A percentile compares a stretch with the other conserved stretches of the same genome.
phyloP scores from a whole-genome alignment of 2,329 filamentous ascomycete species.

The Fusarium incarnatum region DNA sequence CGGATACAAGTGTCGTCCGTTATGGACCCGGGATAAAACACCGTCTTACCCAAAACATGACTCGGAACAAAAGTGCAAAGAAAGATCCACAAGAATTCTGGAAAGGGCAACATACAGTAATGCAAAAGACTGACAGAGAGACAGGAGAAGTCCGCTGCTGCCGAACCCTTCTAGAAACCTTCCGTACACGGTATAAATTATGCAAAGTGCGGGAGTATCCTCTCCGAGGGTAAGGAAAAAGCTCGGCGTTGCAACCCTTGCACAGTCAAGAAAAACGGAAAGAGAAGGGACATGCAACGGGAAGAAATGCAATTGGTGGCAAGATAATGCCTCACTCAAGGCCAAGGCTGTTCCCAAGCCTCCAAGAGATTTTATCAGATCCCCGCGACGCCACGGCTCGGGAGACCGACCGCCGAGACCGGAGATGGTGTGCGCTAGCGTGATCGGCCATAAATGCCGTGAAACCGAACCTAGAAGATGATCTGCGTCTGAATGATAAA shows the following conservation, averaged over 20 bases:
- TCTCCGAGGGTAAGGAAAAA: background rate
- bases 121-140: too few relatives aligned
- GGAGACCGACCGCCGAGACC: background rate
- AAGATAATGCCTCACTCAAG: background rate
- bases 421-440: constrained; percentile 14
- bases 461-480: constrained; percentile 28
- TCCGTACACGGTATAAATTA: background rate
- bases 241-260: background rate
- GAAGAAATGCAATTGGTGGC: too few relatives aligned
- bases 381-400: background rate
- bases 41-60: constrained; percentile 2
- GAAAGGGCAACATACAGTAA: background rate
- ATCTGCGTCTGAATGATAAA: constrained; percentile 6
- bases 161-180: background rate
- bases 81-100: background rate
- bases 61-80: background rate
- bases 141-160: too few relatives aligned
- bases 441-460: constrained; percentile 25
- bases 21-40: background rate
- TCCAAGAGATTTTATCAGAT: constrained; percentile 1
- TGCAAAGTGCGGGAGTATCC: background rate
- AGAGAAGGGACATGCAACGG: background rate
- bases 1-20: background rate
- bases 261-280: background rate
- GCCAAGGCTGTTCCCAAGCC: background rate